A percentile compares a stretch with the other conserved stretches of the same genome.
Conservation (phyloP, 1,284 basidiomycete species). For the Microbotryum violaceum region DNA sequence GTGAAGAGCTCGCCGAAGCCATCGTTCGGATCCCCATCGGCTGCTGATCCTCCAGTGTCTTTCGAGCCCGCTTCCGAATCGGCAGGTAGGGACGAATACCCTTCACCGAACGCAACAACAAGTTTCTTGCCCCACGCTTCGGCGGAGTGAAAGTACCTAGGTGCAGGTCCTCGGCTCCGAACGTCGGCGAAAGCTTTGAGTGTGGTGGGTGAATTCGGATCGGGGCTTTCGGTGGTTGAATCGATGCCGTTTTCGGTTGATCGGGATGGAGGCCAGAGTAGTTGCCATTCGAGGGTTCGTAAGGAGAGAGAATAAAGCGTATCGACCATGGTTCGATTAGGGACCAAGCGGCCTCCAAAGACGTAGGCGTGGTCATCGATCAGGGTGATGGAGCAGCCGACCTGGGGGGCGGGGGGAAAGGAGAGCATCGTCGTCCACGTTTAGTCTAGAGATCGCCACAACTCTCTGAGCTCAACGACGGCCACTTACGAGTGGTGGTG, state of each 20-base stretch:
- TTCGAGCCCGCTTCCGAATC: constrained; percentile 44
- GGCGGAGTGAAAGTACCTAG: constrained; percentile 74
- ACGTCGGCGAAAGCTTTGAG: not conserved
- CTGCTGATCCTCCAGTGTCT: constrained; percentile 76
- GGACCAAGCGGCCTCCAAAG: constrained; percentile 80
- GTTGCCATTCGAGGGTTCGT: constrained; percentile 67
- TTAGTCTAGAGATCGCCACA: not conserved
- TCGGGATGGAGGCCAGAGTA: constrained; percentile 46
- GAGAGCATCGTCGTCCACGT: not conserved
- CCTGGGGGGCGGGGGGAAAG: constrained; percentile 1
- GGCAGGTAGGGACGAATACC: constrained; percentile 55
- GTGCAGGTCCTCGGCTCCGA: not conserved
- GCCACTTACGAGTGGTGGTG: constrained; percentile 17
- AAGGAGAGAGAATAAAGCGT: constrained; percentile 83
- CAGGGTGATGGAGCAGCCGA: constrained; percentile 60
- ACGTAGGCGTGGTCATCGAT: constrained; percentile 75
- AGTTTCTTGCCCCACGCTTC: constrained; percentile 80
- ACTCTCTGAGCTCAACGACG: not conserved
- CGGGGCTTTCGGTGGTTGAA: not conserved
- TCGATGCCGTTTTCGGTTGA: not conserved
- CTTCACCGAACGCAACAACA: constrained; percentile 89
- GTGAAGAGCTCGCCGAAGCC: constrained; percentile 58
- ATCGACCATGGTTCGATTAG: constrained; percentile 74
- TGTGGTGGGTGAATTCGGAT: not conserved
- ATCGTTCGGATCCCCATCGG: constrained; percentile 39